Evolutionary conservation across 2,329 filamentous ascomycete genomes (phyloP), one percentile per base, ranked within the genome.

Genomic region (Stachybotrys echinatus): DNA sequence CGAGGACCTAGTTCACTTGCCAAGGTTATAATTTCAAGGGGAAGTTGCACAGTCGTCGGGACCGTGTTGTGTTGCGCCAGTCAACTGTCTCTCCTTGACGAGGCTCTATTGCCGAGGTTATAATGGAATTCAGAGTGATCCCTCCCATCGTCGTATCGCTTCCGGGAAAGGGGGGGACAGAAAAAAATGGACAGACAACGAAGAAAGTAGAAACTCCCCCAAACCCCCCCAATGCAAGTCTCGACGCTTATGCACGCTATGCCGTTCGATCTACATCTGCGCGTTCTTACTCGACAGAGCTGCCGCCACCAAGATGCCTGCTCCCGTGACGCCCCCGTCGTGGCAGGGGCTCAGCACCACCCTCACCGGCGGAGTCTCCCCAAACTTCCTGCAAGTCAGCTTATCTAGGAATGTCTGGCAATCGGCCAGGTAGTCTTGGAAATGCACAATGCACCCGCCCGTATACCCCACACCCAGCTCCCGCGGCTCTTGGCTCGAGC

Each of bases 401-500:
- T 67, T 62, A 58, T 89, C 83, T 46, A 92, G 74, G 61, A 87
- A 87, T 14, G 68, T 60, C 64, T 91, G 87, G 55, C 85, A 89
- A 58, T 87, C 85, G 42, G 73, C 68, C 40, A 88, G 73, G 66
- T 89, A 91, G 57, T 87, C 79, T 45, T 88, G 87, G 59, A 90
- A 90, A 59, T 88, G 83, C n/a, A 84, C 80, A 52, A 92, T 92
- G 60, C 88, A 90, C 6, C 87, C 86, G 27, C 88, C 88, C 0
- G 88, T 90, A 62, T 89, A 92, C 1, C 88, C 88, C 20, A 92
- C 85, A 2, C 89, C 83, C 23, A 92, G 65, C 57, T 89, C 84
- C 53, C 71, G 58, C 52, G 64, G 54, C 38, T 50, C 52, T n/a
- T 44, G 49, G 31, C 53, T 52, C 5, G 51, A 40, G 6, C 48